Evolutionary conservation across 495 filamentous ascomycete genomes (phyloP).

Genomic region (Xylaria palmicola): DNA sequence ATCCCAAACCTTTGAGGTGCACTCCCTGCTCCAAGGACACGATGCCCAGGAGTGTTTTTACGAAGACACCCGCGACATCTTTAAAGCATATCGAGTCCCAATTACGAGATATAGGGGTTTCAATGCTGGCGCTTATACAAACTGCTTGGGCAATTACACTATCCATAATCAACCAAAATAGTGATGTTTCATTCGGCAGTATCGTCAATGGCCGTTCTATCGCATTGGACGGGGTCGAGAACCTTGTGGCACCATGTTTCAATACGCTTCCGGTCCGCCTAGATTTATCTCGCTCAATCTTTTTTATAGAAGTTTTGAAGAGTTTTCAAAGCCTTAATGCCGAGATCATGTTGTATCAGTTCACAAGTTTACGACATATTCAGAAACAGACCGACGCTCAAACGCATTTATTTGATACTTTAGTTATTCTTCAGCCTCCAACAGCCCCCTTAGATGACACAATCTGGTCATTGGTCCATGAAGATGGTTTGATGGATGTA

Average conservation of each 20-base stretch:
- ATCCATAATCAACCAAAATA: constrained; percentile 45
- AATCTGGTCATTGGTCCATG: constrained; percentile 65
- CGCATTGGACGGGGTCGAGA: constrained; percentile 61
- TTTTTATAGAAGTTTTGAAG: constrained; percentile 53
- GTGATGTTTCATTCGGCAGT: constrained; percentile 80
- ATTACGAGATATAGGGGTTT: constrained; percentile 53
- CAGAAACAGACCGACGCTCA: constrained; percentile 42
- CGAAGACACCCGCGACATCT: constrained; percentile 17
- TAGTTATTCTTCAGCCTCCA: constrained; percentile 69
- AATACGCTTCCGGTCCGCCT: constrained; percentile 81
- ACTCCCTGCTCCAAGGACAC: not conserved
- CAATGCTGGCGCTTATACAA: constrained; percentile 65
- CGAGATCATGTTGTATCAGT: constrained; percentile 60
- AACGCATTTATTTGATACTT: constrained; percentile 66
- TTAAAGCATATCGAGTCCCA: constrained; percentile 46
- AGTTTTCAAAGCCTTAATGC: constrained; percentile 57
- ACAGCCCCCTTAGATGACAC: constrained; percentile 47
- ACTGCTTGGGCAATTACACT: constrained; percentile 66
- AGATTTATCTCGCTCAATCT: constrained; percentile 39
- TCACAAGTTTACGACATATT: constrained; percentile 65
- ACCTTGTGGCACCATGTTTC: constrained; percentile 81
- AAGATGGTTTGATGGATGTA: constrained; percentile 73
- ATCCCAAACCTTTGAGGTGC: constrained; percentile 43
- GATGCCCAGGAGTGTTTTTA: constrained; percentile 1
- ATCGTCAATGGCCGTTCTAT: constrained; percentile 72